Base-by-base conservation (phyloP, 306 rosid species). In the Amphicarpaea edgeworthii region DNA sequence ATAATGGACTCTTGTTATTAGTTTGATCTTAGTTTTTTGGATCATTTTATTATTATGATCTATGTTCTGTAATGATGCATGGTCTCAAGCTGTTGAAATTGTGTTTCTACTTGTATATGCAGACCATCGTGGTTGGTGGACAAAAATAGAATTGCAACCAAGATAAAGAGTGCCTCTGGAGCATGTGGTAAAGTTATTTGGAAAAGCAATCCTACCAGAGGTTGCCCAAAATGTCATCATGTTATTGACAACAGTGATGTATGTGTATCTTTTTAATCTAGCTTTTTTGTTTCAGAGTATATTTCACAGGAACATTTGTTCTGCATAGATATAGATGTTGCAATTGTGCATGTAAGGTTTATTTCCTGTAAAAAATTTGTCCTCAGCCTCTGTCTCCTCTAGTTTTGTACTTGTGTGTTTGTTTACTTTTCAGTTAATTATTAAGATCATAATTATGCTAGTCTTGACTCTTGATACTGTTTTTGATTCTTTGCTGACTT, bases 91-190 rank as follows among this genome's bases (percentile, higher is more conserved):
- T 28, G 30, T 57, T 70, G 32, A 63, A 57, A 8, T 67, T 53
- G 59, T 53, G 2, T 19, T 70, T 70, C 58, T 63, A 62, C 19
- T 76, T 55, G 49, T 83, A 20, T 68, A 37, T 83, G 85, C 86
- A 91, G 97, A 43, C 72, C 94, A 51, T 87, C 97, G 6, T 89
- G 94, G 94, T 74, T 89, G 84, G 87, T 89, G 63, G 98, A 90
- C 82, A 86, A 90, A 79, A 87, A 86, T 54, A 83, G 98, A 87
- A 85, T 93, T 24, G 98, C 98, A 7, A 89, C 98, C 30, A 93
- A 93, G 83, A 93, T 90, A 79, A 93, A 83, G 87, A 78, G 89
- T 79, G 93, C 98, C 24, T 86, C 93, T 21, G 86, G 88, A 24
- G 20, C 82, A 15, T 79, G 72, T 82, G 86, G 59, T 37, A 68